These are phyloP conservation scores for Flaveria robusta DNA, from an alignment of 129 eudicot species.

Conservation along the genomic window DNA sequence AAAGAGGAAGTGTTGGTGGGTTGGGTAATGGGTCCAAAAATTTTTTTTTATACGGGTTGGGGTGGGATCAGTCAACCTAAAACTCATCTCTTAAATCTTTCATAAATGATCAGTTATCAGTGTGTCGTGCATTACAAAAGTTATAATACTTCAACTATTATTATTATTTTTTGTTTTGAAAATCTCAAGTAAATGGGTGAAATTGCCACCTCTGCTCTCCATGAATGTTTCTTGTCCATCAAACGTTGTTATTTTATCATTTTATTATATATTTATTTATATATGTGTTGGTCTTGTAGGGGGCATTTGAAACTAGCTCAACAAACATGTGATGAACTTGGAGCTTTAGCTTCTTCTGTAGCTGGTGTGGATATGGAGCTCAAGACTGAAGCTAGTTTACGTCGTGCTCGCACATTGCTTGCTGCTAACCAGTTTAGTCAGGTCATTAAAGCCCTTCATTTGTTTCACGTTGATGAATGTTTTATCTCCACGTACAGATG, in stretches of 20 bases:
- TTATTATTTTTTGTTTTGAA: background rate
- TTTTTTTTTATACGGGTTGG: background rate
- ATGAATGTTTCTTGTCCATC: background rate
- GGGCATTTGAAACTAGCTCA: slow-evolving; percentile 91
- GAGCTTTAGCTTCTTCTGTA: slow-evolving; percentile 83
- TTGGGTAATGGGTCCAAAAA: background rate
- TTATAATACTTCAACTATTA: background rate
- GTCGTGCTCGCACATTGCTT: slow-evolving; percentile 92
- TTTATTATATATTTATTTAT: background rate
- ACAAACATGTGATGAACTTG: slow-evolving; percentile 86
- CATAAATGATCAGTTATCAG: background rate
- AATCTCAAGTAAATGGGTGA: background rate
- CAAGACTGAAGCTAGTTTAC: slow-evolving; percentile 86
- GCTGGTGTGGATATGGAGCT: slow-evolving; percentile 95
- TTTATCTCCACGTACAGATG: background rate
- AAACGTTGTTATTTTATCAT: background rate
- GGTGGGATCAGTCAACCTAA: background rate
- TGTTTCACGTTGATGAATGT: background rate
- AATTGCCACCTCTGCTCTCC: slow-evolving; percentile 14
- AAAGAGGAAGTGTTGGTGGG: background rate
- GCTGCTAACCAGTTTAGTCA: slow-evolving; percentile 88
- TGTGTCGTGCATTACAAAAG: background rate
- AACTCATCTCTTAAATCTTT: background rate
- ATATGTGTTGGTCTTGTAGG: slow-evolving; percentile 40
- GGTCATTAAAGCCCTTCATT: slow-evolving; percentile 37